These are phyloP conservation scores for Graphilbum ipis-grandicollis DNA, from an alignment of 2,329 filamentous ascomycete species.

Conservation along the genomic window DNA sequence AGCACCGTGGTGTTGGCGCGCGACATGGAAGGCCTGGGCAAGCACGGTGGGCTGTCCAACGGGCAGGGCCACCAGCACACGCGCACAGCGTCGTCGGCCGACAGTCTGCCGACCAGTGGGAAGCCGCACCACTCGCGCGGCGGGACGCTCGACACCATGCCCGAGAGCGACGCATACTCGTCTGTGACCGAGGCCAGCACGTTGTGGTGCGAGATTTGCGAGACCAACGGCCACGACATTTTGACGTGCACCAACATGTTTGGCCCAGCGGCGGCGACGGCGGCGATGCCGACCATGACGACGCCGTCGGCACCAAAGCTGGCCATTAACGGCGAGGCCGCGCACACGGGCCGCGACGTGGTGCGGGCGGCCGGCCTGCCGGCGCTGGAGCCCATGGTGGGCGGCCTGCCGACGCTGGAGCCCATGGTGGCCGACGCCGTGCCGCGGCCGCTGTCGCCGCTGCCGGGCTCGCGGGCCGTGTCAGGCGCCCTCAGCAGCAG, in stretches of 20 bases:
- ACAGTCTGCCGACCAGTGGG: constrained; percentile 20
- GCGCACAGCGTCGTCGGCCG: neutral
- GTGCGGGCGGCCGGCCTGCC: constrained; percentile 8
- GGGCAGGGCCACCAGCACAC: neutral
- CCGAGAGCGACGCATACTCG: constrained; percentile 52
- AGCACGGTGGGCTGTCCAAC: neutral
- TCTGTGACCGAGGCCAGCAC: constrained; percentile 54
- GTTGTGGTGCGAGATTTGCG: constrained; percentile 91
- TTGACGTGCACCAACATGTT: constrained; percentile 89
- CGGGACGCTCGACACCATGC: constrained; percentile 48
- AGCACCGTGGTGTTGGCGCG: constrained; percentile 44
- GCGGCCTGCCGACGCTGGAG: constrained; percentile 7
- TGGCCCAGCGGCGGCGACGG: constrained; percentile 8
- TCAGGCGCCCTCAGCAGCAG: constrained; percentile 19
- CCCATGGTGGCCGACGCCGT: constrained; percentile 14
- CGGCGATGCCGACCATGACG: constrained; percentile 12
- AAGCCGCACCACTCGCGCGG: constrained; percentile 26
- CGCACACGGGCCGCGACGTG: constrained; percentile 8
- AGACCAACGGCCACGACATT: constrained; percentile 82
- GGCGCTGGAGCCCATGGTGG: constrained; percentile 11
- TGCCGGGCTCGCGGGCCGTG: too few species aligned
- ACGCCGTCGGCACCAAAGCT: neutral
- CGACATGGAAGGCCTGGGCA: neutral
- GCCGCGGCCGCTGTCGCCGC: constrained; percentile 1
- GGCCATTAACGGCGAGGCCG: neutral